phyloP scores from a whole-genome alignment of 345 rosid genomes.

The Cochlearia excelsa region DNA sequence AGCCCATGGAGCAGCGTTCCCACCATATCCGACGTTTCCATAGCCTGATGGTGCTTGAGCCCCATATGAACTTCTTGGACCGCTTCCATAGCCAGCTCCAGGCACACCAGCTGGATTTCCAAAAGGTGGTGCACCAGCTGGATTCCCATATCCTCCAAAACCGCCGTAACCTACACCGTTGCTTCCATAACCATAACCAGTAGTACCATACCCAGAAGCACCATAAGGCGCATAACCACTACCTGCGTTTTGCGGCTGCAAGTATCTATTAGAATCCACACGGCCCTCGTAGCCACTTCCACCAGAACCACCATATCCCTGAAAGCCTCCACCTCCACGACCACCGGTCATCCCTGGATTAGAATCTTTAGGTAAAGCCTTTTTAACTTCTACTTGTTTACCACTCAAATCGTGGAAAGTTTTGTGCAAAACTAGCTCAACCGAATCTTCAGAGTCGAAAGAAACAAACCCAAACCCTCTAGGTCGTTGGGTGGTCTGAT shows the following conservation, averaged over 20 bases:
- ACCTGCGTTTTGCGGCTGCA: conserved; percentile 60
- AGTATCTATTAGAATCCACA: conserved; percentile 72
- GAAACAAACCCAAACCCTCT: conserved; percentile 74
- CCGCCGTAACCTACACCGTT: conserved; percentile 72
- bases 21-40: conserved; percentile 74
- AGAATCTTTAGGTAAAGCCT: conserved; percentile 91
- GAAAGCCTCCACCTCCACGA: conserved; percentile 61
- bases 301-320: conserved; percentile 62
- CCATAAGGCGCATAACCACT: conserved; percentile 76
- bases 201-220: conserved; percentile 54
- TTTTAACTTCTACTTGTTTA: conserved; percentile 93
- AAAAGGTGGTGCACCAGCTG: conserved; percentile 66
- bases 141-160: conserved; percentile 64
- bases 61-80: conserved; percentile 86
- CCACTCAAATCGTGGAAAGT: conserved; percentile 47
- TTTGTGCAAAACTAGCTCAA: conserved; percentile 66
- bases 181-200: conserved; percentile 76
- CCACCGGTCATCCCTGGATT: conserved; percentile 77
- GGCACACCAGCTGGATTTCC: conserved; percentile 62
- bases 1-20: conserved; percentile 72
- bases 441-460: conserved; percentile 84
- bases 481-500: conserved; percentile 54
- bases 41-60: conserved; percentile 78
- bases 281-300: conserved; percentile 60
- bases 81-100: conserved; percentile 75